Percentiles rank a stretch among this genome's conserved stretches.
phyloP scores from a whole-genome alignment of 768 basidiomycete species.

The Kwoniella newhampshirensis region DNA sequence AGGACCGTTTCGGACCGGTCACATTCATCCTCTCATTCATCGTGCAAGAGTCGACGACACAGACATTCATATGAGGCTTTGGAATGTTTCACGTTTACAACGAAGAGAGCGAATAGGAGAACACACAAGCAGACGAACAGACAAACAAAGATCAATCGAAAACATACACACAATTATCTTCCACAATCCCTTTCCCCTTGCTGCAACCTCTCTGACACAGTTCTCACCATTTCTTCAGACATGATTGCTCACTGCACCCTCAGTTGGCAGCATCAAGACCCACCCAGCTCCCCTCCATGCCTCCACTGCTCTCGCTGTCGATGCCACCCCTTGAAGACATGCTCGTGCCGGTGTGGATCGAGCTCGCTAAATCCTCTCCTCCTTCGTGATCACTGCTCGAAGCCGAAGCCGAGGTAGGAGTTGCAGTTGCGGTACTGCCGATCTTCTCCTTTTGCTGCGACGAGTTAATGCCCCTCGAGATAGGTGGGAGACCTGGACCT shows the following conservation, averaged over 20 bases:
- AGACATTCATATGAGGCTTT: too few relatives aligned
- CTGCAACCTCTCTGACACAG: not conserved
- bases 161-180: not conserved
- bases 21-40: too few relatives aligned
- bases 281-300: conserved; percentile 37
- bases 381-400: conserved; percentile 28
- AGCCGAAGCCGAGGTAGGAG: conserved; percentile 10
- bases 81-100: too few relatives aligned
- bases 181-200: not conserved
- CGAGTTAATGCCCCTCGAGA: not conserved
- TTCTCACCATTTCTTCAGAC: not conserved
- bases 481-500: conserved; percentile 22
- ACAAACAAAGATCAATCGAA: not conserved
- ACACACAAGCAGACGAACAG: conserved; percentile 6
- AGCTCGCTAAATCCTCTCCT: conserved; percentile 33
- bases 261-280: conserved; percentile 29
- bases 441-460: conserved; percentile 1
- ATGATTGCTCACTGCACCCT: not conserved
- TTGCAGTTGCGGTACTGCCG: conserved; percentile 1
- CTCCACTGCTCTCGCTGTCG: conserved; percentile 17
- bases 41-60: too few relatives aligned
- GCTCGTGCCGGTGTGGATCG: conserved; percentile 30
- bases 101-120: not conserved
- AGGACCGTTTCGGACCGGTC: too few relatives aligned
- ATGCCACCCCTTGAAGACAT: conserved; percentile 12